Evolutionary conservation across 805 yeast species (phyloP).

Genomic region (Wickerhamiella siamensis): DNA sequence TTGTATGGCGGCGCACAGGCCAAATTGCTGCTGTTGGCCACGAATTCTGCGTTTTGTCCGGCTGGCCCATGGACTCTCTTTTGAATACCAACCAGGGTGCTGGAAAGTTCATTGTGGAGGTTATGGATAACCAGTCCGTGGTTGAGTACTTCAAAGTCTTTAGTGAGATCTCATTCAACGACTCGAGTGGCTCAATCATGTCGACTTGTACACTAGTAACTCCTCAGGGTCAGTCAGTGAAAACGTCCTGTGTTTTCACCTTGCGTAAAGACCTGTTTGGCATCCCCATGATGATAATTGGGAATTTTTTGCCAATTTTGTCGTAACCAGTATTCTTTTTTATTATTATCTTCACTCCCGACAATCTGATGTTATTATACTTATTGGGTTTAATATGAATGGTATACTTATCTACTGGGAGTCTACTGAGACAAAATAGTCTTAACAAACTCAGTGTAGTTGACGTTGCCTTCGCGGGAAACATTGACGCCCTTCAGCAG

Average conservation of each 20-base stretch:
- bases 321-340: slow-evolving; percentile 5
- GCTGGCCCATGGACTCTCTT: slow-evolving; percentile 68
- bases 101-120: slow-evolving; percentile 34
- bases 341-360: neutral
- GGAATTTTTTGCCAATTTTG: slow-evolving; percentile 72
- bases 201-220: slow-evolving; percentile 64
- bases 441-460: slow-evolving; percentile 84
- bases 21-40: slow-evolving; percentile 92
- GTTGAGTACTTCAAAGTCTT: slow-evolving; percentile 79
- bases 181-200: slow-evolving; percentile 79
- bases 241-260: slow-evolving; percentile 84
- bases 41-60: slow-evolving; percentile 80
- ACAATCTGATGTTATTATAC: too few species aligned
- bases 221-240: slow-evolving; percentile 29
- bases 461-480: slow-evolving; percentile 86
- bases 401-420: neutral
- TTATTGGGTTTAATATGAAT: too few species aligned
- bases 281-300: slow-evolving; percentile 92
- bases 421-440: slow-evolving; percentile 73
- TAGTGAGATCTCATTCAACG: slow-evolving; percentile 77
- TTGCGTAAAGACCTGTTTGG: slow-evolving; percentile 90
- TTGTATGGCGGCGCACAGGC: slow-evolving; percentile 92
- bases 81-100: slow-evolving; percentile 21
- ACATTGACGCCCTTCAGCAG: slow-evolving; percentile 88
- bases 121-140: slow-evolving; percentile 77